A percentile compares a stretch with the other conserved stretches of the same genome.
Conservation (phyloP, 108 stramenopile genomes). For the Cyclotella sp. region DNA sequence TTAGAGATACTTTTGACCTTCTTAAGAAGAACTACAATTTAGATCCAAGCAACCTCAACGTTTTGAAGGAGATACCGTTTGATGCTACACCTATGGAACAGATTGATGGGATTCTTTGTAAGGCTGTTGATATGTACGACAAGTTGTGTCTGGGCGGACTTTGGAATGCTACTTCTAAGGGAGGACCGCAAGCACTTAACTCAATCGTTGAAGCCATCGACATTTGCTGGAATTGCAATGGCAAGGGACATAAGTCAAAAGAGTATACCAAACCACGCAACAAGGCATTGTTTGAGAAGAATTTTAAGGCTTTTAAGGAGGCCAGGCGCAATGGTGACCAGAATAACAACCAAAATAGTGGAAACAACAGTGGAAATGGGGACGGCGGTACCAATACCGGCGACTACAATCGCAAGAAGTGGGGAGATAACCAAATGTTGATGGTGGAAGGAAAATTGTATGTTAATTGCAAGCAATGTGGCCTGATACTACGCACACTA, state of each 20-base stretch:
- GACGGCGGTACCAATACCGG: neutral
- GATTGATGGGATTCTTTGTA: neutral
- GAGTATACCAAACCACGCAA: neutral
- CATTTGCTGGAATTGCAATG: neutral
- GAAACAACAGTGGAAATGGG: neutral
- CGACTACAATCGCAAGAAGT: neutral
- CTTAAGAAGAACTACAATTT: neutral
- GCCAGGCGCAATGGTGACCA: neutral
- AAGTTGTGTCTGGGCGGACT: neutral
- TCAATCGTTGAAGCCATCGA: neutral
- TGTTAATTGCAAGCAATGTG: neutral
- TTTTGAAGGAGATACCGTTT: neutral
- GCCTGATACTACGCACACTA: no score
- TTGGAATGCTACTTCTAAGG: neutral
- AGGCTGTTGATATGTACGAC: neutral
- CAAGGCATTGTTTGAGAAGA: no score
- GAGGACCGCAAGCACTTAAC: neutral
- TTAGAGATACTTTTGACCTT: neutral
- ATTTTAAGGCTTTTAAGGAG: no score
- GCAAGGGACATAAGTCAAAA: neutral
- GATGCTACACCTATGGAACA: neutral
- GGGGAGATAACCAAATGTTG: neutral
- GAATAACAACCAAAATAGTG: no score
- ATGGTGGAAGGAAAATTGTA: neutral
- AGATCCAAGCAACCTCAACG: neutral